Conservation (phyloP, 306 rosid genomes). For the Trifolium dubium region DNA sequence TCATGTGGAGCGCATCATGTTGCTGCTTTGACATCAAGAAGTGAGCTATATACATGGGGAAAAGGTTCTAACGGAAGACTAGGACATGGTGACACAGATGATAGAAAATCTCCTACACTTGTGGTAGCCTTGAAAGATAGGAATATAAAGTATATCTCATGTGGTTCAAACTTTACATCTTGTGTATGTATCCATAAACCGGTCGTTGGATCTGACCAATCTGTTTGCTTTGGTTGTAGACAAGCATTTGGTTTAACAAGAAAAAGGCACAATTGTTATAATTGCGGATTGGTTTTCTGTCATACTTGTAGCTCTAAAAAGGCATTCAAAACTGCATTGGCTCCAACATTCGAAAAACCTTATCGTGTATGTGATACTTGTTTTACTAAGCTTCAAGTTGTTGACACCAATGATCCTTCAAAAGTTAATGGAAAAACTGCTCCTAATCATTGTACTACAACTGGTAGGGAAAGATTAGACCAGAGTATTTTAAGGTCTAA, state of each 20-base stretch:
- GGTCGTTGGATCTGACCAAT: constrained; percentile 77
- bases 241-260: constrained; percentile 87
- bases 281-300: constrained; percentile 53
- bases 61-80: constrained; percentile 87
- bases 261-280: constrained; percentile 41
- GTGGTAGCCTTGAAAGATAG: constrained; percentile 80
- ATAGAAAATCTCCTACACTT: constrained; percentile 70
- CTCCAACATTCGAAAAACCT: constrained; percentile 79
- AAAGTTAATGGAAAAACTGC: constrained; percentile 44
- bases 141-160: constrained; percentile 71
- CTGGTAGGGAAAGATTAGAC: constrained; percentile 52
- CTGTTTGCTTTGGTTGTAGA: constrained; percentile 74
- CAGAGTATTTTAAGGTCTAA: constrained; percentile 56
- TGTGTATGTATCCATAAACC: constrained; percentile 80
- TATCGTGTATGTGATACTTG: constrained; percentile 94
- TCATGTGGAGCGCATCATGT: constrained; percentile 86
- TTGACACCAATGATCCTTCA: constrained; percentile 52
- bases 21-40: constrained; percentile 75
- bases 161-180: constrained; percentile 85
- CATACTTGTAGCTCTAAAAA: constrained; percentile 87
- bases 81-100: constrained; percentile 81
- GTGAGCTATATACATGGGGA: constrained; percentile 90
- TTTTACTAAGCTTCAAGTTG: constrained; percentile 69
- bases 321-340: constrained; percentile 72
- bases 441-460: constrained; percentile 52